Evolutionary conservation across 2,329 filamentous ascomycete species (phyloP).

Genomic region (Neopestalotiopsis sp.): DNA sequence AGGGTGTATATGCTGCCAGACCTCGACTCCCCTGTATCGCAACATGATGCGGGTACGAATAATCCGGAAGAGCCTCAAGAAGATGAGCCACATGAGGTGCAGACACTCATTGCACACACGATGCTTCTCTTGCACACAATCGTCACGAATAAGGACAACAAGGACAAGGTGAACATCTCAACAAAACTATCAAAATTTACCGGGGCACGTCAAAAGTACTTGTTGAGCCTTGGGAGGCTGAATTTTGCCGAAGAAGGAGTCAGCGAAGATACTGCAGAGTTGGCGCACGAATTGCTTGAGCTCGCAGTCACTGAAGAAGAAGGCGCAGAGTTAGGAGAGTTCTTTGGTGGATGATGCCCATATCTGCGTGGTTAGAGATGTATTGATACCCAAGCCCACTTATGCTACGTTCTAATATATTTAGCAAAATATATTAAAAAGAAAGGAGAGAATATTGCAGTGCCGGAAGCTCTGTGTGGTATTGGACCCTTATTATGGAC

Average conservation of each 20-base stretch:
- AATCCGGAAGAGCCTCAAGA: background rate
- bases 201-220: slow-evolving; percentile 80
- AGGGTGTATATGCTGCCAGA: slow-evolving; percentile 24
- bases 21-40: background rate
- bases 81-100: slow-evolving; percentile 36
- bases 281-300: slow-evolving; percentile 83
- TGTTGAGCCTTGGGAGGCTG: slow-evolving; percentile 80
- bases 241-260: slow-evolving; percentile 80
- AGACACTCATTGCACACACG: slow-evolving; percentile 52
- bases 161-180: slow-evolving; percentile 62
- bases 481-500: no score
- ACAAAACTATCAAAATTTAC: slow-evolving; percentile 72
- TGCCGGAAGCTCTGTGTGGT: no score
- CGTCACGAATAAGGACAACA: slow-evolving; percentile 52
- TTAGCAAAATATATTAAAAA: no score
- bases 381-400: no score
- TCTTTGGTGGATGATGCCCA: slow-evolving; percentile 38
- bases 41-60: slow-evolving; percentile 22
- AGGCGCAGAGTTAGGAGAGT: slow-evolving; percentile 46
- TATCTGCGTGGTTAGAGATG: no score
- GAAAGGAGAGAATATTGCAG: no score
- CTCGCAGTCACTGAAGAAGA: slow-evolving; percentile 79
- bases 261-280: slow-evolving; percentile 81
- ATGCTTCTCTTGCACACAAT: slow-evolving; percentile 57
- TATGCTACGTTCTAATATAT: no score